Conservation (phyloP, 2,329 filamentous ascomycete species). For the Sordariomycetes sp. region DNA sequence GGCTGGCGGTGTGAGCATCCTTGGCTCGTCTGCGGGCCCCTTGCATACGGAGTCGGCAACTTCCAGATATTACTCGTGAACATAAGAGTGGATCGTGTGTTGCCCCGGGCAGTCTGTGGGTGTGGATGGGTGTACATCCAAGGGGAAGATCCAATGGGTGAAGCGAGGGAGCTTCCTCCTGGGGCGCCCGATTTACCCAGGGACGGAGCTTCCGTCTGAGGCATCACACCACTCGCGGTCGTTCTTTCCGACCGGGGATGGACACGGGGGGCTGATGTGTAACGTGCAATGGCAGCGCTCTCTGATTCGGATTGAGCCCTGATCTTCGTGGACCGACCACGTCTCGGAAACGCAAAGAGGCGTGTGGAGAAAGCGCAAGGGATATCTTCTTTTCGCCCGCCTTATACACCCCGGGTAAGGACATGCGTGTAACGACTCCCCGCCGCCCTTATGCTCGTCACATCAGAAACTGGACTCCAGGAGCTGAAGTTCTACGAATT, state of each 20-base stretch:
- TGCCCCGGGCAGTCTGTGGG: background rate
- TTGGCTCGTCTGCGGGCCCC: slow-evolving; percentile 1
- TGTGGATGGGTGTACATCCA: background rate
- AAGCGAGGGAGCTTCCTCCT: background rate
- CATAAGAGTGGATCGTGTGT: background rate
- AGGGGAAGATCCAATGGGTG: background rate
- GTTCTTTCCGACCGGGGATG: background rate
- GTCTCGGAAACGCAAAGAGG: slow-evolving; percentile 3
- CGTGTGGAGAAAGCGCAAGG: background rate
- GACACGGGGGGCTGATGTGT: slow-evolving; percentile 2
- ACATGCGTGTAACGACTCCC: background rate
- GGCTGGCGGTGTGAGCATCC: background rate
- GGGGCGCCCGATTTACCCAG: background rate
- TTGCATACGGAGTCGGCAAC: slow-evolving; percentile 2
- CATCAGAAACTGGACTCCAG: background rate
- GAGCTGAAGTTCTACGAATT: background rate
- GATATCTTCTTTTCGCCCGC: background rate
- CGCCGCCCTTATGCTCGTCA: background rate
- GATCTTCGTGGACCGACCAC: background rate
- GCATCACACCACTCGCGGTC: background rate
- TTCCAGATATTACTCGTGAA: background rate
- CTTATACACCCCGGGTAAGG: background rate
- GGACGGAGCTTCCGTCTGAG: background rate
- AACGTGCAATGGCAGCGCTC: slow-evolving; percentile 1
- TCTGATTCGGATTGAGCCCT: background rate